Evolutionary conservation across 345 rosid species (phyloP).

Genomic region (Eucalyptus curtisii): DNA sequence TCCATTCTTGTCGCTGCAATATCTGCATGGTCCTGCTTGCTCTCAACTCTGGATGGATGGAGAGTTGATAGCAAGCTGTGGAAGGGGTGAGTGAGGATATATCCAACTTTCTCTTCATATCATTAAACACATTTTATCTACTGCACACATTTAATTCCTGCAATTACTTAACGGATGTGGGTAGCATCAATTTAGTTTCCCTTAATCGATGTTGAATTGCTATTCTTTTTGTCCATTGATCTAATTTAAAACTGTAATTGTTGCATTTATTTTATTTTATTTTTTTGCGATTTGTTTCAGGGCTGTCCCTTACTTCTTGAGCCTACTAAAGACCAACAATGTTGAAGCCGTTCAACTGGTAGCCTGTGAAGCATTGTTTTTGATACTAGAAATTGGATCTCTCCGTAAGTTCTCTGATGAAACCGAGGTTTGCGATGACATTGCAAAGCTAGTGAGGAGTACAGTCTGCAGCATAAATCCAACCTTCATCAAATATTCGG

Average conservation of each 20-base stretch:
- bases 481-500: background rate
- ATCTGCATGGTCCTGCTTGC: constrained; percentile 3
- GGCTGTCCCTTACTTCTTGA: background rate
- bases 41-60: constrained; percentile 3
- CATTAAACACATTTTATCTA: background rate
- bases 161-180: background rate
- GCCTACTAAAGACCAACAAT: background rate
- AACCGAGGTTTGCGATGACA: background rate
- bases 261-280: background rate
- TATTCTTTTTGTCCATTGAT: background rate
- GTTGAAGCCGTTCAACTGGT: background rate
- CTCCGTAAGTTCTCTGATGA: background rate
- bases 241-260: background rate
- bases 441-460: background rate
- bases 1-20: background rate
- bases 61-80: background rate
- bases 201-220: background rate
- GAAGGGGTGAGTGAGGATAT: background rate
- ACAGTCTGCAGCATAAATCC: background rate
- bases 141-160: background rate
- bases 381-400: background rate
- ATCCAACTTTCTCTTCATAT: background rate
- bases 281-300: background rate
- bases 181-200: background rate
- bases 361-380: background rate